Base-by-base conservation (phyloP, 2,329 filamentous ascomycete species). In the Delphinella strobiligena region DNA sequence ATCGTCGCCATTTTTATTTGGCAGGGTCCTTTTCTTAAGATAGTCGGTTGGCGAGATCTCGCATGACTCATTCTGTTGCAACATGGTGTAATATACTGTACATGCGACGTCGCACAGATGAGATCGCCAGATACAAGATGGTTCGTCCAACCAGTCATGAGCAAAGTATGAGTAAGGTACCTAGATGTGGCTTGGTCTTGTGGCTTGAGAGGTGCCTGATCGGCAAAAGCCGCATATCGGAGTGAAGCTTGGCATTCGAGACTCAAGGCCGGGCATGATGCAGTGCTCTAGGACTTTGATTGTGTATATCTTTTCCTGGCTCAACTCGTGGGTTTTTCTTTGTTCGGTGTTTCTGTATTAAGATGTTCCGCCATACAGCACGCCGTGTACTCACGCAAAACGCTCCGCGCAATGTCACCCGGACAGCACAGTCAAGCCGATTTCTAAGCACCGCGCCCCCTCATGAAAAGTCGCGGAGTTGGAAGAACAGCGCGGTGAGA, bases 401-500 rank as follows among this genome's bases (percentile, higher is more conserved):
- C 49, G 19, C 37, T 31, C 42, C 54, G 40, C 57, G 53, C 46
- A 54, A 58, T 45, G 44, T 64, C 36, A 59, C 64, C 42, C 63
- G 66, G 42, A 53, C 55, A 44, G 54, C 53, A 42, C 55, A 55
- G 27, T 46, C 56, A 16, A 56, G 60, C 48, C 64, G 73, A 61
- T 72, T 69, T 54, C 61, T 77, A 53, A 78, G 68, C 65, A 74
- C 70, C 49, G 66, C 67, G 46, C 64, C 71, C 40, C 66, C 80
- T 3, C 69, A 75, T 48, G 67, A 75, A 54, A 83, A 78, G 64
- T 76, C 76, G 52, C 69, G 85, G 59, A 82, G 78, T 58, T 94
- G 85, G 83, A 93, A 88, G 72, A 81, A 78, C 59, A 71, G 78
- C 37, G 71, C 71, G 3, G 59, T 75, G 52, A 74, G 89, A 66